Evolutionary conservation across 2,329 filamentous ascomycete genomes (phyloP), one percentile per base, ranked within the genome.

Genomic region (Trichocomaceae sp.): DNA sequence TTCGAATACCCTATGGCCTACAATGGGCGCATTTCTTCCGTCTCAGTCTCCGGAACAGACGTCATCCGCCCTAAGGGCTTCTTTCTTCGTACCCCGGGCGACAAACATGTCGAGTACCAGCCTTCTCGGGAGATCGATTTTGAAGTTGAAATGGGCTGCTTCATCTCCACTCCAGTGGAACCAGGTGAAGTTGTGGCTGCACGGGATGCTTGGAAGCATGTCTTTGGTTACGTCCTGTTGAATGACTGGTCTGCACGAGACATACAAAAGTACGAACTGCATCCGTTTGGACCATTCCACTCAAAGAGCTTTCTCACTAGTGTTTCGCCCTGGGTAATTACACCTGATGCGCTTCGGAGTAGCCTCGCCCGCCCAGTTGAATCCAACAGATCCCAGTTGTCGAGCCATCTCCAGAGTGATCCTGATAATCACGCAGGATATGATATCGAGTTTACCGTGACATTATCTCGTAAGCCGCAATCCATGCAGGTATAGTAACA

Each of bases 201-300:
- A 0, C 67, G 71, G 15, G 74, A 81, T 0, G 51, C 51, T 4
- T 42, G 17, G 35, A 42, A 35, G n/a, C 79, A 85, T 59, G 81
- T 85, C 15, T 85, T 85, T 63, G 83, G 83, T 0, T 71, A 83
- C n/a, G 77, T 83, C 0, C 66, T 86, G 37, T 62, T 84, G 6
- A 84, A 84, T 57, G 82, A 84, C 59, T 84, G 82, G 82, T 54
- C 52, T 70, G 79, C 81, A 19, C 72, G 82, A n/a, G 81, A 84
- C 61, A 81, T 84, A 6, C 82, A 84, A 62, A 72, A 67, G 0
- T 70, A 81, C 22, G 82, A 84, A 60, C 83, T 83, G 79, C 71
- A 68, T 3, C 82, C 82, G 0, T 67, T 84, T 0, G 83, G 82
- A 0, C 82, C 82, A 0, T 77, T 84, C 57, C 81, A 83, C 52